Conservation (phyloP, 139 green algal species). For the Pseudopediastrum boryanum region DNA sequence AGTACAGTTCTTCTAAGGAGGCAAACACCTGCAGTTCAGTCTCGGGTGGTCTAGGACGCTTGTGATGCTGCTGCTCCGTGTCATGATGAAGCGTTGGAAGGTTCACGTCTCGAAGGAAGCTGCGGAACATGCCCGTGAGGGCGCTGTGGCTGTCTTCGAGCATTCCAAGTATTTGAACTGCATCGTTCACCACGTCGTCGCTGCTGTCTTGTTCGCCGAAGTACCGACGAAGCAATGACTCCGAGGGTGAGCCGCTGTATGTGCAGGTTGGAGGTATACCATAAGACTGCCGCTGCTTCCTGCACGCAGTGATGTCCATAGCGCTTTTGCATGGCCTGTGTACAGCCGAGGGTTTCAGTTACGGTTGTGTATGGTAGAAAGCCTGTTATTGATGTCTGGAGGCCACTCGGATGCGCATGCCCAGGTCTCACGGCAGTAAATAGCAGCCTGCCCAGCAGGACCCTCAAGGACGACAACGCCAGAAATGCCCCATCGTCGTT, state of each 20-base stretch:
- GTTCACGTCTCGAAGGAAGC: conserved; percentile 13
- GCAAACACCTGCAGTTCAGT: conserved; percentile 7
- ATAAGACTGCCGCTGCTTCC: background rate
- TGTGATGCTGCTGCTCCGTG: background rate
- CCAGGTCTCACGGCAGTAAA: no score
- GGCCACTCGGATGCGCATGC: no score
- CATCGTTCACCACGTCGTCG: background rate
- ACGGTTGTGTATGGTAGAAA: no score
- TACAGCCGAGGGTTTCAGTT: no score
- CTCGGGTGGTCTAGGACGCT: conserved; percentile 14
- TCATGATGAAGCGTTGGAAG: background rate
- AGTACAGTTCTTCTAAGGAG: no score
- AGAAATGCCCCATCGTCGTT: no score
- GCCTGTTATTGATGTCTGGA: no score
- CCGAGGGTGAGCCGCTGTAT: background rate
- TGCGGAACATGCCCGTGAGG: conserved; percentile 10
- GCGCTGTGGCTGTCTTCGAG: background rate
- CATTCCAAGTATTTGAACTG: background rate
- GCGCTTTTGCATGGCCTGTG: no score
- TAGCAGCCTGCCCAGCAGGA: no score
- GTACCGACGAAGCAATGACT: background rate
- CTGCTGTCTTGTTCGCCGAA: background rate
- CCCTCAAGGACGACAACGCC: no score
- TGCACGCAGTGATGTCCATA: no score
- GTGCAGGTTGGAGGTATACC: background rate